These are phyloP conservation scores for Triangularia verruculosa DNA, from an alignment of 2,329 filamentous ascomycete genomes.

Conservation along the genomic window DNA sequence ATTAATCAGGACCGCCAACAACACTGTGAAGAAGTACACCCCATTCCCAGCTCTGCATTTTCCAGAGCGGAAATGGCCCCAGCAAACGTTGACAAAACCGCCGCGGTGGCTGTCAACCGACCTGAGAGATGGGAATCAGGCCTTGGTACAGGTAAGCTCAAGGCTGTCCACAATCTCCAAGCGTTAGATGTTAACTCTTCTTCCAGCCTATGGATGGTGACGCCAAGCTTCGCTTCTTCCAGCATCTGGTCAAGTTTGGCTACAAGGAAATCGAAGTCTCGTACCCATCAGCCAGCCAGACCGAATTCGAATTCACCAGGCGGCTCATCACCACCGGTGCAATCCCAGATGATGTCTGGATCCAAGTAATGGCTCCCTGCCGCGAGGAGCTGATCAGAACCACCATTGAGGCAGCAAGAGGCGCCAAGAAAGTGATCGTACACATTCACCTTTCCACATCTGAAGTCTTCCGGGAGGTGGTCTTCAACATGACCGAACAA, in stretches of 20 bases:
- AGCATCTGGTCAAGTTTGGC: conserved; percentile 86
- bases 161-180: conserved; percentile 29
- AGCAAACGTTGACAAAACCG: conserved; percentile 75
- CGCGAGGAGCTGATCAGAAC: conserved; percentile 84
- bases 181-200: conserved; percentile 21
- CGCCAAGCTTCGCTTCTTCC: conserved; percentile 93
- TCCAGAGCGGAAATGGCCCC: conserved; percentile 77
- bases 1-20: conserved; percentile 42
- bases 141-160: conserved; percentile 88
- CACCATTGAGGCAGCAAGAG: conserved; percentile 84
- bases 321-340: conserved; percentile 78
- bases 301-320: conserved; percentile 92
- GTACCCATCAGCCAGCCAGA: conserved; percentile 91
- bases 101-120: conserved; percentile 90
- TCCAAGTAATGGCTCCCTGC: conserved; percentile 91
- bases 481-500: conserved; percentile 84
- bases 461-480: conserved; percentile 87
- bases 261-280: conserved; percentile 98
- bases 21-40: conserved; percentile 75
- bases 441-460: conserved; percentile 96
- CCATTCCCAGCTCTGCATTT: conserved; percentile 64
- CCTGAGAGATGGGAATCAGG: conserved; percentile 90
- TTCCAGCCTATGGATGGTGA: conserved; percentile 67
- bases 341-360: conserved; percentile 82
- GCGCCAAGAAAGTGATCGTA: conserved; percentile 88